Evolutionary conservation across 1,284 basidiomycete species (phyloP).

Genomic region (Thecaphora thlaspeos): DNA sequence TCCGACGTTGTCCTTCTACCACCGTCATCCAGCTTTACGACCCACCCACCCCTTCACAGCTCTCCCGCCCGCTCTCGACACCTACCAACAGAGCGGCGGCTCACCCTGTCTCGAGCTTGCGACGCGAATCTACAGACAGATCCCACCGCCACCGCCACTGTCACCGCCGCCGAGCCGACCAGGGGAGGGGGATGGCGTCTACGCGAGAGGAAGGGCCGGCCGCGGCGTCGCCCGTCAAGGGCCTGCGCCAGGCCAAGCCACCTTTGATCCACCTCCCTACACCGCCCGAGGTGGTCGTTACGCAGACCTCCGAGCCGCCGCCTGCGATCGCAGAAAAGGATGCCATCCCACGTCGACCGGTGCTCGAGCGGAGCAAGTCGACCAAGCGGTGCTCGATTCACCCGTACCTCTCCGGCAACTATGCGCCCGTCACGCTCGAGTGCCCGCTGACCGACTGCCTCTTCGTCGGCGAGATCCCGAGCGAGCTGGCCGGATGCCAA

Average conservation of each 20-base stretch:
- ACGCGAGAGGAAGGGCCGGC: too few relatives aligned
- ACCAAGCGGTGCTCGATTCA: conserved; percentile 44
- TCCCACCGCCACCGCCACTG: too few relatives aligned
- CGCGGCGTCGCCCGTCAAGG: neutral
- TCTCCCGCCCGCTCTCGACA: too few relatives aligned
- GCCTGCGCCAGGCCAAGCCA: neutral
- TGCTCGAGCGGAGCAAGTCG: conserved; percentile 16
- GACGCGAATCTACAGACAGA: too few relatives aligned
- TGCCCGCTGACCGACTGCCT: conserved; percentile 50
- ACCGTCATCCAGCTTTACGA: too few relatives aligned
- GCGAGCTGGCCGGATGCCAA: conserved; percentile 54
- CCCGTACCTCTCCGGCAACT: conserved; percentile 58
- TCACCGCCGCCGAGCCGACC: too few relatives aligned
- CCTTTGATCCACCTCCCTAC: neutral
- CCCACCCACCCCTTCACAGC: too few relatives aligned
- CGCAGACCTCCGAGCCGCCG: neutral
- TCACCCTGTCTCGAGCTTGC: too few relatives aligned
- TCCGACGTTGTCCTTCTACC: too few relatives aligned
- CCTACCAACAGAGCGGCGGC: too few relatives aligned
- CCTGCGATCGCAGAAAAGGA: neutral
- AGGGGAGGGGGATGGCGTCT: too few relatives aligned
- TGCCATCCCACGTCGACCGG: conserved; percentile 13
- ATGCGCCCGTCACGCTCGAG: conserved; percentile 53
- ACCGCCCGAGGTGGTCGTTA: neutral
- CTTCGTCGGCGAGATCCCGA: conserved; percentile 50